These are phyloP conservation scores for Phoma sp. DNA, from an alignment of 2,329 filamentous ascomycete genomes.

Conservation along the genomic window DNA sequence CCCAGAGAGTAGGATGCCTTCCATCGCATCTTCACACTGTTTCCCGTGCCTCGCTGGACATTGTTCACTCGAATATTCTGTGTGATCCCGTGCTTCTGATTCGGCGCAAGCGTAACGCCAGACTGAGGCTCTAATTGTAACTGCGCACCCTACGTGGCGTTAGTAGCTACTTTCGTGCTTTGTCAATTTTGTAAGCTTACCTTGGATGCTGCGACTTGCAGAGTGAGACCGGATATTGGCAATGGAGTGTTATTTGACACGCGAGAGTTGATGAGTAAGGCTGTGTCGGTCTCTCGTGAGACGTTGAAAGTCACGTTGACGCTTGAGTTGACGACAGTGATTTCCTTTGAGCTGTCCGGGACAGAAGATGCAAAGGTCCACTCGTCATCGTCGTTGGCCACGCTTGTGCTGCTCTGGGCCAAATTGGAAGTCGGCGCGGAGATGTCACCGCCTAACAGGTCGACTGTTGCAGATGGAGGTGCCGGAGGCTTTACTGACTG, in stretches of 20 bases:
- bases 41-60: constrained; percentile 74
- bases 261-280: constrained; percentile 74
- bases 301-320: constrained; percentile 78
- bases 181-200: constrained; percentile 54
- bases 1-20: constrained; percentile 80
- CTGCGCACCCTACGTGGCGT: constrained; percentile 69
- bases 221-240: constrained; percentile 79
- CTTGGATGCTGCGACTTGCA: constrained; percentile 93
- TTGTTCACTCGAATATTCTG: constrained; percentile 82
- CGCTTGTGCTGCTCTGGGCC: constrained; percentile 35
- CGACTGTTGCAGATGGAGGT: constrained; percentile 38
- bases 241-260: constrained; percentile 82
- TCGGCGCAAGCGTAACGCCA: constrained; percentile 74
- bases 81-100: constrained; percentile 76
- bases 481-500: constrained; percentile 50
- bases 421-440: constrained; percentile 34
- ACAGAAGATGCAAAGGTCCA: constrained; percentile 92
- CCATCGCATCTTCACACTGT: constrained; percentile 87
- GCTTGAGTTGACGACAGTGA: constrained; percentile 71
- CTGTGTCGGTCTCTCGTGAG: constrained; percentile 61
- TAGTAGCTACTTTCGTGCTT: constrained; percentile 5
- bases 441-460: constrained; percentile 46
- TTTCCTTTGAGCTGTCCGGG: constrained; percentile 71
- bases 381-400: constrained; percentile 88
- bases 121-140: constrained; percentile 86